Evolutionary conservation across 768 basidiomycete genomes (phyloP).

Genomic region (Epithele typhae): DNA sequence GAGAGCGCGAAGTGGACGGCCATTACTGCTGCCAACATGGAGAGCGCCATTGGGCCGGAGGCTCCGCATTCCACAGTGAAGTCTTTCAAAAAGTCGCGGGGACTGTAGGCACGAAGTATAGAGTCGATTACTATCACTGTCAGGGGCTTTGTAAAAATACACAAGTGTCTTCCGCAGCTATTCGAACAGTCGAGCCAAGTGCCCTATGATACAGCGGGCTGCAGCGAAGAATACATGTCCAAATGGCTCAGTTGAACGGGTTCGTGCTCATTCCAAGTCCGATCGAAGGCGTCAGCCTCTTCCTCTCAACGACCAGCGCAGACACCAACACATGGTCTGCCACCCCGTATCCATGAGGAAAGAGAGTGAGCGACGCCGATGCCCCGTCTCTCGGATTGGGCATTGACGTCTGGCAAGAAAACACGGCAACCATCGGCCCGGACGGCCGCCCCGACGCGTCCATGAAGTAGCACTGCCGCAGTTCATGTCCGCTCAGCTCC

Average conservation of each 20-base stretch:
- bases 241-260: slow-evolving; percentile 9
- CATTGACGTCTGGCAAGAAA: slow-evolving; percentile 5
- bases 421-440: slow-evolving; percentile 14
- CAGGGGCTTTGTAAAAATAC: no score
- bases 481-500: background rate
- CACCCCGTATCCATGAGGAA: slow-evolving; percentile 22
- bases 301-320: slow-evolving; percentile 30
- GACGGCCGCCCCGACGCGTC: slow-evolving; percentile 3
- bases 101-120: no score
- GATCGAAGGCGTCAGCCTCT: slow-evolving; percentile 23
- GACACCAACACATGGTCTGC: slow-evolving; percentile 33
- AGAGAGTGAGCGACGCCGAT: slow-evolving; percentile 23
- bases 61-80: no score
- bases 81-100: no score
- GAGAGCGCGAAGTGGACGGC: no score
- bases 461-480: slow-evolving; percentile 15
- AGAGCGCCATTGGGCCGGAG: no score
- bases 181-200: no score
- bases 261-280: slow-evolving; percentile 5
- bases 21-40: no score
- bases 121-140: no score
- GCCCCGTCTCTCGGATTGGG: slow-evolving; percentile 6
- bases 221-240: no score
- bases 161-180: no score
- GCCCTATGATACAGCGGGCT: no score